Conservation (phyloP, 805 yeast genomes). For the Cyberlindnera maritima region DNA sequence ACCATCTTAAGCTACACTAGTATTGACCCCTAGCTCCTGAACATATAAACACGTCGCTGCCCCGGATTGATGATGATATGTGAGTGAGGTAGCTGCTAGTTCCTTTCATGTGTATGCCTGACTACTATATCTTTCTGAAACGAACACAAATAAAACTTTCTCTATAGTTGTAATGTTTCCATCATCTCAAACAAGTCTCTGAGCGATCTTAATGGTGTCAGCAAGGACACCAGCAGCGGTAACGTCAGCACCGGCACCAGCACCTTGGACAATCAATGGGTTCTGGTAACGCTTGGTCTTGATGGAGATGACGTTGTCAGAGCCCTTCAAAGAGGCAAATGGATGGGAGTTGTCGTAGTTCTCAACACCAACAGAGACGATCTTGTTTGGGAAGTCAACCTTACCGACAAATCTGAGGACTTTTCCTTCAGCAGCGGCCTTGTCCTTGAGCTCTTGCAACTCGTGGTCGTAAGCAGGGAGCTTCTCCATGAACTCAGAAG, state of each 20-base stretch:
- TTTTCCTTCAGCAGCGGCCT: constrained; percentile 78
- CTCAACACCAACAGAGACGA: constrained; percentile 82
- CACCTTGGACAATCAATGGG: constrained; percentile 96
- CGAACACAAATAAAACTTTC: no score
- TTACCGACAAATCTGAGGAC: constrained; percentile 93
- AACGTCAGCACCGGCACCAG: constrained; percentile 84
- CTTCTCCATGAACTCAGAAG: constrained; percentile 73
- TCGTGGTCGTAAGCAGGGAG: constrained; percentile 83
- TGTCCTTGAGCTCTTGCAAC: constrained; percentile 70
- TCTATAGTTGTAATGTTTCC: no score
- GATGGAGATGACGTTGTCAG: constrained; percentile 93
- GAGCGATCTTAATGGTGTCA: constrained; percentile 88
- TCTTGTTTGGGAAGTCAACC: constrained; percentile 69
- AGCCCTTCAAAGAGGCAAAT: constrained; percentile 91
- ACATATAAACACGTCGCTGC: no score
- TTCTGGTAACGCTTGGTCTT: constrained; percentile 88
- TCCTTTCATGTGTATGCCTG: no score
- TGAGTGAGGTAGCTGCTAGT: no score
- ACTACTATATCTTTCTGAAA: no score
- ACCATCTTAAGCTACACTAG: no score
- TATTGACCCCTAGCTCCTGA: no score
- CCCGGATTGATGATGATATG: no score
- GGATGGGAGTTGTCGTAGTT: constrained; percentile 90
- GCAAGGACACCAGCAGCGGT: constrained; percentile 91
- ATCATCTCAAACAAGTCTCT: constrained; percentile 65